phyloP scores from a whole-genome alignment of 2,329 filamentous ascomycete species.

The Sclerotinia subarctica region DNA sequence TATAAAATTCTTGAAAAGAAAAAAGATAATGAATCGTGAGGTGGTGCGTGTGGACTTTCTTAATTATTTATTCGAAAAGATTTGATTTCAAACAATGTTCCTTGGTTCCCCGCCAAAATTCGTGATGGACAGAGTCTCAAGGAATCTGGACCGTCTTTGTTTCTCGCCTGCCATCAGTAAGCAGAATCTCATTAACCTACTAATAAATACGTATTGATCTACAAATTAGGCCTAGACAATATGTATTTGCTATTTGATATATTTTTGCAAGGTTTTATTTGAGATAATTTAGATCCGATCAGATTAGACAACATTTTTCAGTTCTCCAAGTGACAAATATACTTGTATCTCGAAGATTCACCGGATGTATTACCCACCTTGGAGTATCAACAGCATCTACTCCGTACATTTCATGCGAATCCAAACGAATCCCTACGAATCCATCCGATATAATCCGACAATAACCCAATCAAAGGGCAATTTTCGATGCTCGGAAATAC shows the following conservation, averaged over 20 bases:
- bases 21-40: constrained; percentile 14
- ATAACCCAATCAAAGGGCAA: not conserved
- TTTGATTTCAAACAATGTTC: constrained; percentile 32
- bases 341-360: not conserved
- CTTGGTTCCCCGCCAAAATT: constrained; percentile 26
- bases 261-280: not conserved
- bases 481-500: not conserved
- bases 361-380: not conserved
- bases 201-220: not conserved
- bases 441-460: not conserved
- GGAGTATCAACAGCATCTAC: no score
- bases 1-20: constrained; percentile 14
- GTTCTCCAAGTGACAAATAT: not conserved
- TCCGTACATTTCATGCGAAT: not conserved
- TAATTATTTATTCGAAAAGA: constrained; percentile 6
- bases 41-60: not conserved
- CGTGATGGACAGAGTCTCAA: constrained; percentile 26
- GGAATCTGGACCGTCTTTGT: constrained; percentile 23
- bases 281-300: not conserved
- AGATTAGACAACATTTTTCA: not conserved
- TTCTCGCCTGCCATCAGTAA: constrained; percentile 1
- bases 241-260: not conserved
- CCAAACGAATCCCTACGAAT: not conserved
- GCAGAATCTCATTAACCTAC: not conserved
- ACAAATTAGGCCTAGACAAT: not conserved